Evolutionary conservation across 1,139 yeast species (phyloP), one percentile per base, ranked within the genome.

Genomic region (Arxiozyma heterogenica): DNA sequence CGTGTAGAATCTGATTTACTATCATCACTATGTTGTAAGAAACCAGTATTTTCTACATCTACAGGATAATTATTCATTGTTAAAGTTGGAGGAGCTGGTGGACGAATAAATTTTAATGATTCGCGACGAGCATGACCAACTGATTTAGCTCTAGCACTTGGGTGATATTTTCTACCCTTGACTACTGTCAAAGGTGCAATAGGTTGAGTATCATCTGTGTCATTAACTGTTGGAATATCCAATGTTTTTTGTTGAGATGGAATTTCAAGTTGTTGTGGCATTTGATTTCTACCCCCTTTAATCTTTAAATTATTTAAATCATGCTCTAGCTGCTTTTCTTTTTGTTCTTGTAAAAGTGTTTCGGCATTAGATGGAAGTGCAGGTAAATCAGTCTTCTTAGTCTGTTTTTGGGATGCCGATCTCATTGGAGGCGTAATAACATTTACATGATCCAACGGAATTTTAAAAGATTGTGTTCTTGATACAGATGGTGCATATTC

Each of bases 81-180:
- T 8, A 45, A 42, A 15, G 50, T 23, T 23, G 66, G 55, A 51
- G 67, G 64, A 3, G 62, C 64, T 12, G 71, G 68, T 41, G 73
- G 73, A 53, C 72, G 67, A 44, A 59, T 64, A 46, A 61, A 66
- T 55, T 73, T 74, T 61, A 78, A 73, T 3, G 85, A 77, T 55
- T 82, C 84, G 63, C 82, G 83, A 61, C 89, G 79, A 41, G 80
- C 79, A 67, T 87, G 94, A 21, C 96, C 95, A 56, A 88, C 83
- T 20, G 95, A 86, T 66, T 87, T 88, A 4, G 96, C 95, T 63
- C 96, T 79, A 0, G 95, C 96, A 20, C 90, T 83, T 38, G 95
- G 95, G 69, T 88, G 96, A 62, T 78, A 73, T 57, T 73, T 76
- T 49, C 71, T 69, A 22, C 66, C 65, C 44, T 70, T 69, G 3